Base-by-base conservation (phyloP, 192 early-diverging fungal species). In the Umbelopsis vinacea region DNA sequence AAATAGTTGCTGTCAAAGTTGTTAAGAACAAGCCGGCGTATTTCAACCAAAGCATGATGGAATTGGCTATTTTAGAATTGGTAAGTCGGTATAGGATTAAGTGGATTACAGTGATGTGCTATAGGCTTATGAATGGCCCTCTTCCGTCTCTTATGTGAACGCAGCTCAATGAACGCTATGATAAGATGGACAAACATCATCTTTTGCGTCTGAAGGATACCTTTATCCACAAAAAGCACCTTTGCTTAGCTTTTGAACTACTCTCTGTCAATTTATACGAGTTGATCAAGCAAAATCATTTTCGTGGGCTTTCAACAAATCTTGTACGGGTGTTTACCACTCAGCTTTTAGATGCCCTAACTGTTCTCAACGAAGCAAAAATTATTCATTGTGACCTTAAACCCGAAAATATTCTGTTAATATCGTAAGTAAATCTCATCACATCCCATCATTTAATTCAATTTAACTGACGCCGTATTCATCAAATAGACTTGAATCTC, bases 311-410 rank as follows among this genome's bases (percentile, higher is more conserved):
- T 45, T 93, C 92, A 60, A 94, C 94, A 19, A 98, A 96, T 78
- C 88, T 98, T 2, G 94, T 99, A 8, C 88, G 95, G 3, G 91
- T 98, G 15, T 93, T 99, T 79, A 90, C 95, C 4, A 85, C 92
- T 15, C 98, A 99, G 79, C 92, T 99, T 26, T 82, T 99, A 68
- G 96, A 98, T 78, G 87, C 94, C 6, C 84, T 99, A 74, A 90
- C 88, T 21, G 86, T 98, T 12, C 77, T 99, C 23, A 92, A 89
- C 78, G 88, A 92, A 78, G 94, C 95, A 0, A 84, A 91, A 29
- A 92, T 98, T 37, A 98, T 99, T 55, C 98, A 99, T 79, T 96
- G 96, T 67, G 98, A 99, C 85, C 88, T 99, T 67, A 99, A 99
- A 78, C 97, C 98, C 4, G 96, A 99, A 81, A 99, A 99, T 77